phyloP scores from a whole-genome alignment of 2,329 filamentous ascomycete genomes.

The Colletotrichum eleusines region DNA sequence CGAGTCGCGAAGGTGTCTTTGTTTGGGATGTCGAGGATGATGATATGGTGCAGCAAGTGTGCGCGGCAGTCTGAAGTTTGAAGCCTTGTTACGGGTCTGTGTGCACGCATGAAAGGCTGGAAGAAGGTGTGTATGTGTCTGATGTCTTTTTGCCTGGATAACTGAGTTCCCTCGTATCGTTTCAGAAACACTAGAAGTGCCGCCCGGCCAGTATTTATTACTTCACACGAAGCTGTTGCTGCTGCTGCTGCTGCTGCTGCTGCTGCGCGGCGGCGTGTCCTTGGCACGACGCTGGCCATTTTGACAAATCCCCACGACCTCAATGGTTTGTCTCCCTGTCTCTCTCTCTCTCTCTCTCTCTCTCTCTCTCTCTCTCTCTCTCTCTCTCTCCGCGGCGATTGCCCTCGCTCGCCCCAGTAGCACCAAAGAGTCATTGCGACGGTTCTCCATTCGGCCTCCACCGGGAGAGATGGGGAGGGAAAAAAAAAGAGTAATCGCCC shows the following conservation, averaged over 20 bases:
- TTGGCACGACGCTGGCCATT: constrained; percentile 16
- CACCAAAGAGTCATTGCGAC: background rate
- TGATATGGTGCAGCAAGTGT: constrained; percentile 19
- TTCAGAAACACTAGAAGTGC: constrained; percentile 7
- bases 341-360: too few relatives aligned
- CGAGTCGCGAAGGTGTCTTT: background rate
- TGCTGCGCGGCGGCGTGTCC: background rate
- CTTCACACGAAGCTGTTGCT: background rate
- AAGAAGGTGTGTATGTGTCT: too few relatives aligned
- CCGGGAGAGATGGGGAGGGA: too few relatives aligned
- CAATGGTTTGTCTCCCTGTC: constrained; percentile 16
- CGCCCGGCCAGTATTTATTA: constrained; percentile 17
- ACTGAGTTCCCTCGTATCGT: constrained; percentile 2
- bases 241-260: background rate
- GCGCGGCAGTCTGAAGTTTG: constrained; percentile 8
- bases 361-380: too few relatives aligned
- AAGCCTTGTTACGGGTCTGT: constrained; percentile 12
- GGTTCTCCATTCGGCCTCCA: constrained; percentile 19
- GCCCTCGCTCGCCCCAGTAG: background rate
- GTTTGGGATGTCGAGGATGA: background rate
- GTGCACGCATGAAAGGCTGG: constrained; percentile 2
- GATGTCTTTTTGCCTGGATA: constrained; percentile 12
- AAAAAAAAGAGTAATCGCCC: constrained; percentile 14
- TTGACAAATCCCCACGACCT: constrained; percentile 30
- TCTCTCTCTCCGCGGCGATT: background rate